Evolutionary conservation across 257 asterid genomes (phyloP).

Genomic region (Ehretia macrophylla): DNA sequence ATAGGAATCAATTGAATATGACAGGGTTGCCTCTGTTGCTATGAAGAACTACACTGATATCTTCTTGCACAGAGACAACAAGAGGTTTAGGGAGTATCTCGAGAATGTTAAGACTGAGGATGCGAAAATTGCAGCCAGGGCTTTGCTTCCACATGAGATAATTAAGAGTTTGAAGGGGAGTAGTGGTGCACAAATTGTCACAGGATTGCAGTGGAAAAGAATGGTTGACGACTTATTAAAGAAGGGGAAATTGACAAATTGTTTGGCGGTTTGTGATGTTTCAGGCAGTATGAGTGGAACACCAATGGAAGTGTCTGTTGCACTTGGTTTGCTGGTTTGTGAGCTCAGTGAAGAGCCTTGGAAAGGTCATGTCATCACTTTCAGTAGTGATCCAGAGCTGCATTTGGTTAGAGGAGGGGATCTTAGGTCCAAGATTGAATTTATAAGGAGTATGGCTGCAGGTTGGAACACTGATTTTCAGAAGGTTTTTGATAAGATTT

Average conservation of each 20-base stretch:
- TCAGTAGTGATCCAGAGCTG: slow-evolving; percentile 3
- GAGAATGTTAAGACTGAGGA: slow-evolving; percentile 7
- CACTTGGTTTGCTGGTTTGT: slow-evolving; percentile 12
- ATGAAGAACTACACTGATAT: slow-evolving; percentile 13
- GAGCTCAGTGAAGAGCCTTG: slow-evolving; percentile 11
- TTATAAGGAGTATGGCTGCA: not conserved
- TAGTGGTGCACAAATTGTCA: not conserved
- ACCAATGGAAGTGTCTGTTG: slow-evolving; percentile 18
- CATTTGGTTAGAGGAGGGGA: slow-evolving; percentile 3
- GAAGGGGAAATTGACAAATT: slow-evolving; percentile 8
- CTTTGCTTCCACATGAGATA: slow-evolving; percentile 13
- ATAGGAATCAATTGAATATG: slow-evolving; percentile 10
- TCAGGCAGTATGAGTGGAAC: slow-evolving; percentile 7
- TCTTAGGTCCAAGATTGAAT: not conserved
- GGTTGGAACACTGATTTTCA: slow-evolving; percentile 9
- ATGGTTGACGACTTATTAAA: slow-evolving; percentile 4
- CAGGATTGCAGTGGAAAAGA: slow-evolving; percentile 17
- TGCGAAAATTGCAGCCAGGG: slow-evolving; percentile 11
- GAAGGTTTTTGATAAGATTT: slow-evolving; percentile 9
- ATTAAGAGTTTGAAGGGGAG: not conserved
- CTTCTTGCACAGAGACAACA: slow-evolving; percentile 6
- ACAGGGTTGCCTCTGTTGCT: slow-evolving; percentile 16
- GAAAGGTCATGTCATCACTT: slow-evolving; percentile 13
- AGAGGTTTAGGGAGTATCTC: slow-evolving; percentile 9
- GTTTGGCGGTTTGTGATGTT: slow-evolving; percentile 15